Percentiles rank a stretch among this genome's conserved stretches.
These are phyloP conservation scores for Candida hispaniensis DNA, from an alignment of 805 yeast species.

Conservation along the genomic window DNA sequence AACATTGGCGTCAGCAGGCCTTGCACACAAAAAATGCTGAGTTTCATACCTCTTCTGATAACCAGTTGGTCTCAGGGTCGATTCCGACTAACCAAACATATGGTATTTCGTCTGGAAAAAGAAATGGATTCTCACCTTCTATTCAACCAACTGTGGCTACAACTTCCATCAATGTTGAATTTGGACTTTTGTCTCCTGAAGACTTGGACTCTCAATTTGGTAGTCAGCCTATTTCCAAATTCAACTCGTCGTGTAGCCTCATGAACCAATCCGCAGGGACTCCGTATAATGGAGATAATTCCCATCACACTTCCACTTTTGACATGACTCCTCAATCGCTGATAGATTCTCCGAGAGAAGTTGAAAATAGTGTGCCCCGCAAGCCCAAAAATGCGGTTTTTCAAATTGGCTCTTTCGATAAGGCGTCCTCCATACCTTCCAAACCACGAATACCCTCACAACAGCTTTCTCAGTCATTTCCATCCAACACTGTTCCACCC, in stretches of 20 bases:
- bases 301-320: conserved; percentile 2
- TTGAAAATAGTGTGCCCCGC: no score
- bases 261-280: conserved; percentile 15
- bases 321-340: conserved; percentile 15
- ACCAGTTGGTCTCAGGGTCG: no score
- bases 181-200: conserved; percentile 12
- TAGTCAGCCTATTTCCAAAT: conserved; percentile 9
- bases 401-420: conserved; percentile 14
- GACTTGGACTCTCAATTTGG: conserved; percentile 16
- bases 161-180: conserved; percentile 12
- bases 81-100: no score
- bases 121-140: no score
- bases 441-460: conserved; percentile 10
- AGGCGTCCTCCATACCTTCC: conserved; percentile 13
- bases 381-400: conserved; percentile 10
- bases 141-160: conserved; percentile 14
- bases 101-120: no score
- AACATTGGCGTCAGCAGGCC: conserved; percentile 11
- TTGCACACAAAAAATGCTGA: conserved; percentile 4
- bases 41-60: conserved; percentile 7
- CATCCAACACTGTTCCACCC: conserved; percentile 13
- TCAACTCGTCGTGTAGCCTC: conserved; percentile 11
- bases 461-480: conserved; percentile 9
- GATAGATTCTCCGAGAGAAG: conserved; percentile 14
- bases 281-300: no score